Evolutionary conservation across 257 asterid genomes (phyloP).

Genomic region (Marsdenia floribunda): DNA sequence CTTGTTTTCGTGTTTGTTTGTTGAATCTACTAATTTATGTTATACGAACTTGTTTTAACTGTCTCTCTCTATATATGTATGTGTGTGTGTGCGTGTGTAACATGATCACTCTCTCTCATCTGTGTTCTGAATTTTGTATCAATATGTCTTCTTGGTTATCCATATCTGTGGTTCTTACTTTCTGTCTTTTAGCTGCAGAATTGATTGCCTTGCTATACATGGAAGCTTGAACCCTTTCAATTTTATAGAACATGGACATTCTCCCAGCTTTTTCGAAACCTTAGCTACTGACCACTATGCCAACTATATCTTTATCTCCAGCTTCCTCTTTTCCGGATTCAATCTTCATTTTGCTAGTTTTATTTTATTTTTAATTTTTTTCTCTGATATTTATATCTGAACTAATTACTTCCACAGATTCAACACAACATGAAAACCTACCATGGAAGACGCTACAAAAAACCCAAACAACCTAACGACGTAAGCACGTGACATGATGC

Average conservation of each 20-base stretch:
- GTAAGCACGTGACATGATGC: slow-evolving; percentile 24
- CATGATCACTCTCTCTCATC: too few relatives aligned
- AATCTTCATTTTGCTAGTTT: background rate
- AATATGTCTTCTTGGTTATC: slow-evolving; percentile 27
- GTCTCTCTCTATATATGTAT: too few relatives aligned
- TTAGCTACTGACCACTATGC: slow-evolving; percentile 18
- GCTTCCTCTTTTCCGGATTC: background rate
- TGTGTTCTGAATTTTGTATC: background rate
- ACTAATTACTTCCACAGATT: slow-evolving; percentile 19
- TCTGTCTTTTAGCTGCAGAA: slow-evolving; percentile 29
- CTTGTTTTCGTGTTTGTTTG: background rate
- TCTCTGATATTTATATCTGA: background rate
- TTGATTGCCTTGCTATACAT: slow-evolving; percentile 25
- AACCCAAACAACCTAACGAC: slow-evolving; percentile 27
- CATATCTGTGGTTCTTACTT: slow-evolving; percentile 10
- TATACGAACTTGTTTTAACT: too few relatives aligned
- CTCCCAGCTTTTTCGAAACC: slow-evolving; percentile 30
- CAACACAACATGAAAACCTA: slow-evolving; percentile 50
- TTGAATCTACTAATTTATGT: background rate
- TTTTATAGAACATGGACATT: slow-evolving; percentile 12
- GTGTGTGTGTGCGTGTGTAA: background rate
- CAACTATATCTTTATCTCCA: background rate
- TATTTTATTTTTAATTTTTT: background rate
- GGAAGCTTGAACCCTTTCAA: slow-evolving; percentile 16
- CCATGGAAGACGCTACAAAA: slow-evolving; percentile 54